Conservation (phyloP, 345 rosid genomes). For the Gossypium stocksii region DNA sequence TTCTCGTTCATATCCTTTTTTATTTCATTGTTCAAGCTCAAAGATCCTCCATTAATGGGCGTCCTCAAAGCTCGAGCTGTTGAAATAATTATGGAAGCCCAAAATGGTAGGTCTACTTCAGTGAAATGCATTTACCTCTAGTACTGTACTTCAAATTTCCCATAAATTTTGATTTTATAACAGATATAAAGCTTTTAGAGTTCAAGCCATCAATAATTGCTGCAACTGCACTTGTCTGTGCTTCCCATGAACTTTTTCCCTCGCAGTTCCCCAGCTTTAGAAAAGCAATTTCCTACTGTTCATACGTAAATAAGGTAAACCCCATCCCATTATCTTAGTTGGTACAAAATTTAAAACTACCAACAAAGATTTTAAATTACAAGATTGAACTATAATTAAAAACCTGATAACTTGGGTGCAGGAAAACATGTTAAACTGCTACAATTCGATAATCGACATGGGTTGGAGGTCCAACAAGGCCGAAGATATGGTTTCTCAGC, state of each 20-base stretch:
- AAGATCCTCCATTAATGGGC: conserved; percentile 35
- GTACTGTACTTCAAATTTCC: neutral
- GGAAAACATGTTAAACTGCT: conserved; percentile 52
- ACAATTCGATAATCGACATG: conserved; percentile 37
- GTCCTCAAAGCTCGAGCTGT: conserved; percentile 51
- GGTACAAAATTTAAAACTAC: too few relatives aligned
- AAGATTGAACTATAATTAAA: too few relatives aligned
- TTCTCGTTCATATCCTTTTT: conserved; percentile 64
- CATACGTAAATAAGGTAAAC: conserved; percentile 61
- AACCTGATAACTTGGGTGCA: conserved; percentile 10
- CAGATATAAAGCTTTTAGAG: conserved; percentile 52
- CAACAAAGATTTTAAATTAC: too few relatives aligned
- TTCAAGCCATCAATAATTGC: conserved; percentile 75
- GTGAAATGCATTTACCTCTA: too few relatives aligned
- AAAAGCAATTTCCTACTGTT: conserved; percentile 39
- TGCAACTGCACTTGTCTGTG: conserved; percentile 65
- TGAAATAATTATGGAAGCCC: conserved; percentile 56
- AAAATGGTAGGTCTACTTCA: conserved; percentile 40
- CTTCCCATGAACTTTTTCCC: conserved; percentile 54
- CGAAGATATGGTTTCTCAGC: conserved; percentile 49
- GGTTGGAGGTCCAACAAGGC: conserved; percentile 41
- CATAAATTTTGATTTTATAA: neutral
- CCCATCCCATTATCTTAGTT: too few relatives aligned
- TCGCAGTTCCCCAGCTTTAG: conserved; percentile 39
- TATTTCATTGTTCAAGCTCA: conserved; percentile 43